Conservation (phyloP, 441 rosid species). For the Isatis lusitanica region DNA sequence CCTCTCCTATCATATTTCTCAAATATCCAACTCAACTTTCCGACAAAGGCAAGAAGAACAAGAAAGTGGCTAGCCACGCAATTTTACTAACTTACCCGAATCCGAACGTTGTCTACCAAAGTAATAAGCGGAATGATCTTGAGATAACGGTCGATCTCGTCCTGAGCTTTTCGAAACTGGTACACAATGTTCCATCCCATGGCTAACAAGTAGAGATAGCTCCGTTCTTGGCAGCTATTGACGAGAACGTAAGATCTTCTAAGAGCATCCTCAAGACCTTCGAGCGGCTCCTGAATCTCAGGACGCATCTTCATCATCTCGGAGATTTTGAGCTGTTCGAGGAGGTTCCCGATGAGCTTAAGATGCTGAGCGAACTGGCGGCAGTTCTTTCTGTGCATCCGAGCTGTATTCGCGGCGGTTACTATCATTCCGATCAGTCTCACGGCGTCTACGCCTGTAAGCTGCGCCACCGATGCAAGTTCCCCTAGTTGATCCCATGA, state of each 20-base stretch:
- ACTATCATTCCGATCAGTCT: conserved; percentile 83
- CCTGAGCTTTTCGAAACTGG: conserved; percentile 86
- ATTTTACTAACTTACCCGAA: conserved; percentile 51
- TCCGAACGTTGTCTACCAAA: conserved; percentile 84
- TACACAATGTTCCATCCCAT: conserved; percentile 98
- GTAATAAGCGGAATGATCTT: conserved; percentile 86
- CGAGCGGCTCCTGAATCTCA: conserved; percentile 80
- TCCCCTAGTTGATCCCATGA: conserved; percentile 84
- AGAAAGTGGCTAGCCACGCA: too few species aligned
- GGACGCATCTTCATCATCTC: conserved; percentile 71
- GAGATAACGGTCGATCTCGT: conserved; percentile 85
- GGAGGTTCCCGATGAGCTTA: conserved; percentile 81
- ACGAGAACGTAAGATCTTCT: conserved; percentile 80
- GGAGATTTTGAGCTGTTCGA: conserved; percentile 80
- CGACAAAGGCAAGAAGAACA: not conserved
- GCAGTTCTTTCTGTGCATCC: conserved; percentile 96
- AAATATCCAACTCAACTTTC: conserved; percentile 14
- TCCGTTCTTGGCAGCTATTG: conserved; percentile 81
- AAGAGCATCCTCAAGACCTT: conserved; percentile 89
- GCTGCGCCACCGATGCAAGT: conserved; percentile 72
- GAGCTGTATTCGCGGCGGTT: conserved; percentile 74
- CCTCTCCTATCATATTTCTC: conserved; percentile 60
- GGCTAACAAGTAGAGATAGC: conserved; percentile 91
- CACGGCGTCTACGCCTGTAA: conserved; percentile 81
- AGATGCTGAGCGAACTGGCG: conserved; percentile 88